Evolutionary conservation across 2,329 filamentous ascomycete genomes (phyloP).

Genomic region (Periglandula ipomoeae): DNA sequence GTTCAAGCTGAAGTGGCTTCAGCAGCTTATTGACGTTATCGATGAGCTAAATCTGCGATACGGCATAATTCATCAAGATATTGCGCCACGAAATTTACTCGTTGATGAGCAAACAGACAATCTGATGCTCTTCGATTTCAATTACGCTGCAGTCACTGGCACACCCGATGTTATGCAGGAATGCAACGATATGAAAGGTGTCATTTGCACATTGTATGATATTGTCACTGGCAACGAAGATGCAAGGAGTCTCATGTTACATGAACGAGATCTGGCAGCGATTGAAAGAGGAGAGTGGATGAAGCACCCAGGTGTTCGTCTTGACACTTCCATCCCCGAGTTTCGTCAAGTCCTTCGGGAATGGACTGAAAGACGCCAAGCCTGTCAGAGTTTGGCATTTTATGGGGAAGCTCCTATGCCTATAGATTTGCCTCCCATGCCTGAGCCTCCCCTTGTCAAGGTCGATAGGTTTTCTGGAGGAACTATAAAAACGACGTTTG

Average conservation of each 20-base stretch:
- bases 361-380: constrained; percentile 15
- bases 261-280: constrained; percentile 14
- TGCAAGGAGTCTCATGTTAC: constrained; percentile 14
- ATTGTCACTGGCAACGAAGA: constrained; percentile 22
- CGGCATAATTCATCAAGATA: constrained; percentile 29
- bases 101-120: constrained; percentile 22
- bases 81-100: constrained; percentile 27
- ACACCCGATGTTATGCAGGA: constrained; percentile 7
- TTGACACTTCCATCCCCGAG: constrained; percentile 21
- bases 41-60: constrained; percentile 28
- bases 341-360: constrained; percentile 18
- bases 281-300: constrained; percentile 18
- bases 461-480: too few relatives aligned
- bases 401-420: too few relatives aligned
- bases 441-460: too few relatives aligned
- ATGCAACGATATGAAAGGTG: constrained; percentile 23
- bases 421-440: too few relatives aligned
- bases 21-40: constrained; percentile 25
- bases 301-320: constrained; percentile 21
- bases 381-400: too few relatives aligned
- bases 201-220: constrained; percentile 26
- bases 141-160: constrained; percentile 16
- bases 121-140: constrained; percentile 29
- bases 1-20: constrained; percentile 27
- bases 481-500: too few relatives aligned